Conservation (phyloP, 768 basidiomycete species). For the Rhodosporidiobolus odoratus region DNA sequence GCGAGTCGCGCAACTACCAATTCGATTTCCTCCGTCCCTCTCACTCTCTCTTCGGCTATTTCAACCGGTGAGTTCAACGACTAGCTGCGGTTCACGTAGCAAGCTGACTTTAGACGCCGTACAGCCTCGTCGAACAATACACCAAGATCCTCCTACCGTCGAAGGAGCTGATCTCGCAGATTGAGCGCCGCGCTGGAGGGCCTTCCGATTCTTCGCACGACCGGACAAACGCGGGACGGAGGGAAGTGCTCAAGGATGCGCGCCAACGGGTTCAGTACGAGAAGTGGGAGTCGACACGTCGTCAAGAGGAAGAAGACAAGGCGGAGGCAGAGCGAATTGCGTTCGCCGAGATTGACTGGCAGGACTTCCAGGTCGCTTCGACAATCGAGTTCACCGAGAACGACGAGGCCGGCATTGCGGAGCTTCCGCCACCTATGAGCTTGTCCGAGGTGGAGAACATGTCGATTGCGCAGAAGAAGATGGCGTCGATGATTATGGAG, state of each 20-base stretch:
- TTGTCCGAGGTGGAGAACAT: slow-evolving; percentile 91
- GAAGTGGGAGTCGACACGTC: slow-evolving; percentile 70
- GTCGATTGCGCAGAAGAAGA: slow-evolving; percentile 93
- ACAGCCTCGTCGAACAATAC: slow-evolving; percentile 84
- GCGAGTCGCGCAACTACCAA: slow-evolving; percentile 91
- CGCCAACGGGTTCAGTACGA: slow-evolving; percentile 83
- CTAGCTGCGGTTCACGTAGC: not conserved
- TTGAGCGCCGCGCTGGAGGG: slow-evolving; percentile 60
- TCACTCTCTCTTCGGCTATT: slow-evolving; percentile 92
- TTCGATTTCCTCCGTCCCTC: slow-evolving; percentile 95
- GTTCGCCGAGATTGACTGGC: slow-evolving; percentile 98
- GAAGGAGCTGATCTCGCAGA: slow-evolving; percentile 63
- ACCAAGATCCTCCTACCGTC: slow-evolving; percentile 79
- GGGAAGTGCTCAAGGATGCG: slow-evolving; percentile 72
- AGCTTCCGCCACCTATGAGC: slow-evolving; percentile 94
- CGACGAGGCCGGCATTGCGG: slow-evolving; percentile 69
- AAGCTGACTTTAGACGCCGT: not conserved
- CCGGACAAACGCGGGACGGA: slow-evolving; percentile 49
- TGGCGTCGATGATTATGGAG: slow-evolving; percentile 98
- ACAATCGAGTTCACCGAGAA: slow-evolving; percentile 95
- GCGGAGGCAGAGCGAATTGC: slow-evolving; percentile 91
- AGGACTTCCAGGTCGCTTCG: slow-evolving; percentile 96
- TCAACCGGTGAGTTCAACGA: slow-evolving; percentile 61
- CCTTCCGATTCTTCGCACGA: slow-evolving; percentile 7
- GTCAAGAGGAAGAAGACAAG: slow-evolving; percentile 78